A percentile compares a stretch with the other conserved stretches of the same genome.
phyloP scores from a whole-genome alignment of 1,284 basidiomycete genomes.

The Cystobasidiaceae sp. region DNA sequence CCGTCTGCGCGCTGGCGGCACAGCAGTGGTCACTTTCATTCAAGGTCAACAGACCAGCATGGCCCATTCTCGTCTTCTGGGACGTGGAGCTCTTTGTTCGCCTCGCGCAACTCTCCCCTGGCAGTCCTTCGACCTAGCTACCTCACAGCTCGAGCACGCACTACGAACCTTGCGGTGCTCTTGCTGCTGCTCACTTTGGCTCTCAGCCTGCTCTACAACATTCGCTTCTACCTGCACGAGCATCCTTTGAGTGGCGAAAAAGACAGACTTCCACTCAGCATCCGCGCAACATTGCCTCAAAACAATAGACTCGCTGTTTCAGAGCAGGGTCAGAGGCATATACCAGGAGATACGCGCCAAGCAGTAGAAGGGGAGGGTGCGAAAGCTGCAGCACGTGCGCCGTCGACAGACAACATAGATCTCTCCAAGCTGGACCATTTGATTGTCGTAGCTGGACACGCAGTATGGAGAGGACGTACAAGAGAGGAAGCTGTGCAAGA shows the following conservation, averaged over 20 bases:
- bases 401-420: slow-evolving; percentile 27
- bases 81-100: not conserved
- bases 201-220: slow-evolving; percentile 61
- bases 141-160: slow-evolving; percentile 29
- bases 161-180: slow-evolving; percentile 36
- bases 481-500: slow-evolving; percentile 55
- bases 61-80: not conserved
- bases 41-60: not conserved
- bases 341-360: not conserved
- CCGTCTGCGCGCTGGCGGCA: slow-evolving; percentile 8
- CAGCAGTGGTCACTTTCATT: slow-evolving; percentile 4
- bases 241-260: slow-evolving; percentile 23
- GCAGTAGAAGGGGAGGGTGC: not conserved
- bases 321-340: not conserved
- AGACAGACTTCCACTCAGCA: slow-evolving; percentile 24
- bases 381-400: not conserved
- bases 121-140: slow-evolving; percentile 24
- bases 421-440: slow-evolving; percentile 56
- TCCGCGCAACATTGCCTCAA: slow-evolving; percentile 28
- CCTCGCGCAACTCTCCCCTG: not conserved
- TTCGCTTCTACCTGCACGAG: slow-evolving; percentile 44
- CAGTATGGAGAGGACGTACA: slow-evolving; percentile 64
- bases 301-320: not conserved
- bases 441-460: slow-evolving; percentile 85
- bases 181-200: slow-evolving; percentile 25